Evolutionary conservation across 176 grass and related monocot genomes (phyloP), one percentile per base, ranked within the genome.

Genomic region (Tillandsia fasciculata): DNA sequence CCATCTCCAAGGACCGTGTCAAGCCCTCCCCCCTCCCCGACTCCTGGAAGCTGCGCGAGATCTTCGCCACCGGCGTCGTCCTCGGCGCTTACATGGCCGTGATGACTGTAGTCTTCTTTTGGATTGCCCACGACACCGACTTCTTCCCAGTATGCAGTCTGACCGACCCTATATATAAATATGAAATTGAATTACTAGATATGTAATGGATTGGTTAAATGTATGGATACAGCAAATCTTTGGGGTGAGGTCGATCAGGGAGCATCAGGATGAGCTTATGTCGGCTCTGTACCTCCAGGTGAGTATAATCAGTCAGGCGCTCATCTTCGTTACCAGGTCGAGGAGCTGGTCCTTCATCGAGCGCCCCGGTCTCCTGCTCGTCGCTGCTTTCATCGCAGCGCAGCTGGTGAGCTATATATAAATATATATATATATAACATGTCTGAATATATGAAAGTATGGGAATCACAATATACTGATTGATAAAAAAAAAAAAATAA

Each of bases 1-100:
- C 93, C 77, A 97, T 97, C 65, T 97, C 93, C 71, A 97, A 97
- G 89, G 93, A 97, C 83, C 84, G 93, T 11, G 93, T 97, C 11
- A 92, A 90, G 84, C 86, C 93, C 1, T 97, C 93, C 4, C 93
- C 93, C 0, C 51, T 90, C 12, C 93, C 93, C 0, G 93, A 97
- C 65, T 97, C 93, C n/a, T 97, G 93, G 93, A 97, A 97, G 89
- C 89, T 97, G 52, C 84, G 63, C 18, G 84, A 83, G 74, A 96
- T 90, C 89, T 96, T 96, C 81, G 78, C 86, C 68, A 92, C 93
- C 9, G 93, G 93, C 8, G 51, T 96, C 50, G 93, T 96, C 11
- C 93, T 96, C 2, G 93, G 93, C 29, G 69, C 93, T 13, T 96
- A 96, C 83, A 91, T 96, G 85, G 93, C 93, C 24, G 64, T 96